Conservation (phyloP, 192 early-diverging fungal genomes). For the Phycomyces blakesleeanus region DNA sequence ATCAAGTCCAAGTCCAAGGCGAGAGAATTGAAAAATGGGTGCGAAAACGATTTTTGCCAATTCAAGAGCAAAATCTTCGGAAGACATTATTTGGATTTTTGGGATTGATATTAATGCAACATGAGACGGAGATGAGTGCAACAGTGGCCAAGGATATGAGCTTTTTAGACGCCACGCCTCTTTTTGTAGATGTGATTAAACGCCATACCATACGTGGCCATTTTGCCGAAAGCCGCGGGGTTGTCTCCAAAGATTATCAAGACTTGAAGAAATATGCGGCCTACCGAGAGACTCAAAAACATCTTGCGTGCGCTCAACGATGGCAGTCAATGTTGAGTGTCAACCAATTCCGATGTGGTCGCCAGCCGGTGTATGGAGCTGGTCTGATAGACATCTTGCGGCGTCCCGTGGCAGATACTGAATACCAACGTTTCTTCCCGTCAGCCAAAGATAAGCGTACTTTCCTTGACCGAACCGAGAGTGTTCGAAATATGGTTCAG, state of each 20-base stretch:
- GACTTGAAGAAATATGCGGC: slow-evolving; percentile 39
- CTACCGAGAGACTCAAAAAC: slow-evolving; percentile 29
- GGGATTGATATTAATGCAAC: slow-evolving; percentile 36
- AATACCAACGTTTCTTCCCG: background rate
- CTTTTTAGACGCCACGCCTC: slow-evolving; percentile 20
- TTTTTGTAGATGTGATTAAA: slow-evolving; percentile 22
- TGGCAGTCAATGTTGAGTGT: slow-evolving; percentile 45
- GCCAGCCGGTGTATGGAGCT: slow-evolving; percentile 39
- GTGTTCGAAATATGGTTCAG: slow-evolving; percentile 30
- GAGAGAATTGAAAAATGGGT: slow-evolving; percentile 36
- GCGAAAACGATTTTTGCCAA: slow-evolving; percentile 30
- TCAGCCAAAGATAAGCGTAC: slow-evolving; percentile 22
- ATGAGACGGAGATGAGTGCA: slow-evolving; percentile 25
- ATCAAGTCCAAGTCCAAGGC: slow-evolving; percentile 29
- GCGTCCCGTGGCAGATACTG: slow-evolving; percentile 12
- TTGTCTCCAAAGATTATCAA: slow-evolving; percentile 34
- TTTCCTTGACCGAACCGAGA: slow-evolving; percentile 33
- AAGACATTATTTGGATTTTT: slow-evolving; percentile 37
- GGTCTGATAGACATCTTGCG: slow-evolving; percentile 34
- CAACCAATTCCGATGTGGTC: slow-evolving; percentile 39
- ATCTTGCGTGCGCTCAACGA: slow-evolving; percentile 20
- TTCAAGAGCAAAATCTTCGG: slow-evolving; percentile 29
- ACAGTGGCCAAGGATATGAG: slow-evolving; percentile 22
- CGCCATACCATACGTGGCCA: slow-evolving; percentile 9
- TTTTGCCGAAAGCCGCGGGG: slow-evolving; percentile 21